Evolutionary conservation across 805 yeast genomes (phyloP), one percentile per base, ranked within the genome.

Genomic region (Hemisphaericaspora nanyangensis): DNA sequence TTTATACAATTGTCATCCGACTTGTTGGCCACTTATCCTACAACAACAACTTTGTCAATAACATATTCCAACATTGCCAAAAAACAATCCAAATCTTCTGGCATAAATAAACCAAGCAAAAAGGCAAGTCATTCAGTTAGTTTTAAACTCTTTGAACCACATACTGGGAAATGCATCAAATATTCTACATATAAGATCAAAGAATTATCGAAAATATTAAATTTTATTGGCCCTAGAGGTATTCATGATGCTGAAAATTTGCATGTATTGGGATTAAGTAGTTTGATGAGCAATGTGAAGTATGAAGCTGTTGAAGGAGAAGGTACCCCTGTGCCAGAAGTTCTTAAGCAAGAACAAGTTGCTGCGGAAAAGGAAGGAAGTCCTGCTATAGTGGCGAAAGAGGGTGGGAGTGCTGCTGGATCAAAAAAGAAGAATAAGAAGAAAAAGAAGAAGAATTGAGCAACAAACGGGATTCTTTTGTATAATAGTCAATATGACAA

Each of bases 151-250:
- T 80, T 61, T 49, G 88, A 86, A 54, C 74, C 89, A 2, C 70
- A 63, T 13, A 65, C 78, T 13, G 90, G 90, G 6, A 69, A 79
- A 29, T 72, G 80, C 43, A 74, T 80, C 58, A 72, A 70, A 44
- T 77, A 70, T 54, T 69, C 66, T 43, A 79, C 91, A 1, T 63
- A 65, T 45, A 81, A 82, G 47, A 61, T 72, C 34, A 86, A 87
- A 55, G 95, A 88, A 57, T 74, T 89, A 32, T 79, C 86, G 17
- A 74, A 90, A 48, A 54, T 88, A 17, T 63, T 85, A 55, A 76
- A 85, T 35, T 83, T 85, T 6, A 54, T 88, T 34, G 95, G 95
- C 0, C 89, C 89, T 5, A 65, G 71, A 38, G 81, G 81, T 4
- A 82, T 80, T 36, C 64, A 63, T 32, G 55, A 66, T 8, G 39